phyloP scores from a whole-genome alignment of 2,329 filamentous ascomycete genomes.

The Trichoderma pleuroti region DNA sequence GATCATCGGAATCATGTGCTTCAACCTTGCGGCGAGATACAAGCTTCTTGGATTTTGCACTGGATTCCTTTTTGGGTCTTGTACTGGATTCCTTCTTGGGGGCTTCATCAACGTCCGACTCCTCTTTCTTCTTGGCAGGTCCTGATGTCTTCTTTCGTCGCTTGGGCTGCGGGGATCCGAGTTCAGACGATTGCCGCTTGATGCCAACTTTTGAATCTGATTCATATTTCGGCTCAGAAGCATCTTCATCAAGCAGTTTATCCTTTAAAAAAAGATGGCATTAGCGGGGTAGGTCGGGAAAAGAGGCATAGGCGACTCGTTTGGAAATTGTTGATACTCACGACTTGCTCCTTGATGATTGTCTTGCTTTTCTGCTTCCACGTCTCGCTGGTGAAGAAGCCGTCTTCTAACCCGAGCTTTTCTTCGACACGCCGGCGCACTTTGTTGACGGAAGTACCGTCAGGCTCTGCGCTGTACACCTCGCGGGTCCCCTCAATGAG shows the following conservation, averaged over 20 bases:
- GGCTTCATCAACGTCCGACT: slow-evolving; percentile 22
- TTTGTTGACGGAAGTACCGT: slow-evolving; percentile 53
- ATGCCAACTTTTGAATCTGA: slow-evolving; percentile 26
- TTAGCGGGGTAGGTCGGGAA: slow-evolving; percentile 13
- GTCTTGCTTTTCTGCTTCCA: slow-evolving; percentile 60
- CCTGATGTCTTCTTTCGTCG: slow-evolving; percentile 38
- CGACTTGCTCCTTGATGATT: slow-evolving; percentile 54
- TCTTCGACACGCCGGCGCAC: slow-evolving; percentile 53
- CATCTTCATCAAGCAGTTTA: slow-evolving; percentile 35
- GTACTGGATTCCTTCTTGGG: slow-evolving; percentile 25
- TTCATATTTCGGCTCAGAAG: slow-evolving; percentile 29
- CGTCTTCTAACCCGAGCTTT: slow-evolving; percentile 45
- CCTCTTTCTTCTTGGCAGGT: slow-evolving; percentile 34
- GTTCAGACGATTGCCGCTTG: slow-evolving; percentile 36
- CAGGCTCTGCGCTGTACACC: slow-evolving; percentile 43
- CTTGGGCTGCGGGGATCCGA: slow-evolving; percentile 35
- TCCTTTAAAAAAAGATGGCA: slow-evolving; percentile 26
- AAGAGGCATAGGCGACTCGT: not conserved
- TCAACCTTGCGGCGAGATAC: slow-evolving; percentile 21
- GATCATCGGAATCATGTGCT: slow-evolving; percentile 15
- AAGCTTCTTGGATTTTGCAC: slow-evolving; percentile 18
- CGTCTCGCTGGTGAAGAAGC: slow-evolving; percentile 45
- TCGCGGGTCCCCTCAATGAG: slow-evolving; percentile 46
- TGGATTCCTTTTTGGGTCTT: slow-evolving; percentile 25
- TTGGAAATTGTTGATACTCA: slow-evolving; percentile 35